Evolutionary conservation across 164 flowering plant genomes (phyloP).

Genomic region (grape (Vitis vinifera)): ASM3070453v1 NC_081812.1:12166501-12167000

Average conservation of each 20-base stretch:
- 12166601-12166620: background rate
- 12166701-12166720: conserved; percentile 90
- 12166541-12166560: background rate
- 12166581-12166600: background rate
- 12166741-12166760: conserved; percentile 66
- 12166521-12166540: conserved; percentile 53
- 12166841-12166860: conserved; percentile 1
- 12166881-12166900: background rate
- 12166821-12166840: conserved; percentile 77
- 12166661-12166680: conserved; percentile 77
- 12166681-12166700: conserved; percentile 82
- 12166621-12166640: conserved; percentile 48
- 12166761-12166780: conserved; percentile 70
- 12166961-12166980: conserved; percentile 77
- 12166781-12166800: conserved; percentile 80
- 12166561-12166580: background rate
- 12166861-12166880: background rate
- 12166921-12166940: conserved; percentile 91
- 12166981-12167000: conserved; percentile 52
- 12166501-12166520: conserved; percentile 54
- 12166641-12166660: conserved; percentile 68
- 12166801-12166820: conserved; percentile 90
- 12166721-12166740: conserved; percentile 84
- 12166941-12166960: conserved; percentile 48
- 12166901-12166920: conserved; percentile 12